Evolutionary conservation across 495 filamentous ascomycete genomes (phyloP), one percentile per base, ranked within the genome.

Genomic region (Patellaria atrata): DNA sequence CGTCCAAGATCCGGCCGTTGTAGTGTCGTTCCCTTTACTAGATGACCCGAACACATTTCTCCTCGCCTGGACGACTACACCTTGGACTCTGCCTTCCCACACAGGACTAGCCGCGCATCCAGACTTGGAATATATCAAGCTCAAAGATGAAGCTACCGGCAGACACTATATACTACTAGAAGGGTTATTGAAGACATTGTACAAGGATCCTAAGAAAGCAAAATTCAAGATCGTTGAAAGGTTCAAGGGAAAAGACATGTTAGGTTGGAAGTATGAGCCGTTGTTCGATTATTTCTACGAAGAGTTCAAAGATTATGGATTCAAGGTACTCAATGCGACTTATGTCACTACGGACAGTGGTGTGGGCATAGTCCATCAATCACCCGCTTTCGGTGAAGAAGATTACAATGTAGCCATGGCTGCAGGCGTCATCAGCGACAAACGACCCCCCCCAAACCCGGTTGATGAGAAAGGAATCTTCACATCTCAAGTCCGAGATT

Each of bases 161-260:
- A 87, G 81, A 50, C 69, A 92, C 44, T 97, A 83, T 53, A 78
- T 96, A 33, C 67, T 96, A 8, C 64, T 94, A 8, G 86, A 96
- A 52, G 76, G 79, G 33, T 67, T 92, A 12, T 68, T 97, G 22
- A 67, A 67, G 24, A 93, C 79, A 5, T 60, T 96, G 5, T 96
- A 96, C 59, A 96, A 96, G 58, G 84, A 94, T 46, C 77, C 79
- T 10, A 97, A 96, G 65, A 96, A 94, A 64, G 87, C 87, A 27
- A 93, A 94, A 50, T 94, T 75, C 60, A 89, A 85, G 63, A 68
- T 93, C 21, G 47, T 94, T 8, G 69, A 81, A 25, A 82, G 76
- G 43, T 57, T 92, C 38, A 85, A 75, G 58, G 91, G 89, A 28
- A 79, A 71, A 37, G 75, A 83, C 7, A 89, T 96, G 79, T 59